Evolutionary conservation across 805 yeast species (phyloP).

Genomic region (Metschnikowia aberdeeniae): DNA sequence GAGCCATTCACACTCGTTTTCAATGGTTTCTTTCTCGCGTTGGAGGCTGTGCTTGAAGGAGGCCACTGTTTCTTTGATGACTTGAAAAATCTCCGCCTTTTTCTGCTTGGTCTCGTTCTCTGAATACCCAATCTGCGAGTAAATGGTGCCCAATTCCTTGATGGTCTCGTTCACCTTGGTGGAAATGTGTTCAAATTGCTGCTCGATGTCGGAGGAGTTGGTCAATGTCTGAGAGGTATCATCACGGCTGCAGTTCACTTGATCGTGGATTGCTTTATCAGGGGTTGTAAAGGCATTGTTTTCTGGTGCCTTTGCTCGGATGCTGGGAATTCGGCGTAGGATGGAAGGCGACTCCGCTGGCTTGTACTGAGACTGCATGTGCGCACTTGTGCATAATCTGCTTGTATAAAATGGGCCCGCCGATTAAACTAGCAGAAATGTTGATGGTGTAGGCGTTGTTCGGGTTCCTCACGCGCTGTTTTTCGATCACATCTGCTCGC

Average conservation of each 20-base stretch:
- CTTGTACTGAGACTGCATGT: conserved; percentile 1
- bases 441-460: background rate
- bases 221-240: conserved; percentile 1
- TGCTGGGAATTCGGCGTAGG: conserved; percentile 3
- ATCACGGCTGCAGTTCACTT: background rate
- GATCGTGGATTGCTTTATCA: background rate
- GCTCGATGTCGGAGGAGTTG: conserved; percentile 8
- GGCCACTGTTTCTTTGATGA: conserved; percentile 46
- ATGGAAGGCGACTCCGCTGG: background rate
- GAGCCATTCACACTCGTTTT: conserved; percentile 43
- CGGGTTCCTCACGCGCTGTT: background rate
- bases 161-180: conserved; percentile 35
- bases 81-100: conserved; percentile 46
- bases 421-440: background rate
- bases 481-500: conserved; percentile 1
- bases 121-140: conserved; percentile 53
- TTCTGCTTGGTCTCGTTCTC: conserved; percentile 45
- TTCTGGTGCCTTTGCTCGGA: background rate
- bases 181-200: conserved; percentile 30
- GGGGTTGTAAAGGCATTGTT: background rate
- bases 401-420: background rate
- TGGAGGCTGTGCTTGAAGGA: conserved; percentile 17
- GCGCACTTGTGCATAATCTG: background rate
- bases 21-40: conserved; percentile 33
- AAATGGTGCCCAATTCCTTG: conserved; percentile 42